Evolutionary conservation across 257 asterid genomes (phyloP).

Genomic region (Haberlea rhodopensis): DNA sequence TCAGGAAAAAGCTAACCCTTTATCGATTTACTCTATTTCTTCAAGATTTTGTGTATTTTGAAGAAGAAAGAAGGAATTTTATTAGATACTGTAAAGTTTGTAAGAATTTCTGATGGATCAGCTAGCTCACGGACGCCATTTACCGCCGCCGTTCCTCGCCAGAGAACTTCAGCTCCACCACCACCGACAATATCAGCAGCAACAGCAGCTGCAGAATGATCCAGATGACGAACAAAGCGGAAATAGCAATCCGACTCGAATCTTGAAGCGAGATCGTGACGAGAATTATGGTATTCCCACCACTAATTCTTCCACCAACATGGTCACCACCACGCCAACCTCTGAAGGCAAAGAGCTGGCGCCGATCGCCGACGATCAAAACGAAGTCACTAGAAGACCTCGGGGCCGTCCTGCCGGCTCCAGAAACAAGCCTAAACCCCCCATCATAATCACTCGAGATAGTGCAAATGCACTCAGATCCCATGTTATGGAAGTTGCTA

Average conservation of each 20-base stretch:
- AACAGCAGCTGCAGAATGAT: too few species aligned
- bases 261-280: slow-evolving; percentile 50
- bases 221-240: slow-evolving; percentile 58
- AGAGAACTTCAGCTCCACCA: slow-evolving; percentile 80
- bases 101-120: slow-evolving; percentile 53
- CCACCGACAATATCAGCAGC: slow-evolving; percentile 44
- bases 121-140: slow-evolving; percentile 73
- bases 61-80: neutral
- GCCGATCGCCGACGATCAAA: slow-evolving; percentile 10
- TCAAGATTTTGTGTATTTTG: slow-evolving; percentile 8
- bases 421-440: slow-evolving; percentile 85
- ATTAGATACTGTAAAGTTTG: neutral
- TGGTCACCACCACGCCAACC: slow-evolving; percentile 9
- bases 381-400: slow-evolving; percentile 54
- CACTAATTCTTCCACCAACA: slow-evolving; percentile 20
- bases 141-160: slow-evolving; percentile 78
- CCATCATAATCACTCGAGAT: slow-evolving; percentile 87
- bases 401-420: slow-evolving; percentile 90
- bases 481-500: slow-evolving; percentile 77
- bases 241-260: slow-evolving; percentile 31
- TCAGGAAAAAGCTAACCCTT: slow-evolving; percentile 13
- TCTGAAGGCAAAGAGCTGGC: slow-evolving; percentile 35
- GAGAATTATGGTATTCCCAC: slow-evolving; percentile 30
- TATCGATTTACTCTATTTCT: slow-evolving; percentile 2
- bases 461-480: slow-evolving; percentile 88